Evolutionary conservation across 306 rosid genomes (phyloP).

Genomic region (Senna siamea): DNA sequence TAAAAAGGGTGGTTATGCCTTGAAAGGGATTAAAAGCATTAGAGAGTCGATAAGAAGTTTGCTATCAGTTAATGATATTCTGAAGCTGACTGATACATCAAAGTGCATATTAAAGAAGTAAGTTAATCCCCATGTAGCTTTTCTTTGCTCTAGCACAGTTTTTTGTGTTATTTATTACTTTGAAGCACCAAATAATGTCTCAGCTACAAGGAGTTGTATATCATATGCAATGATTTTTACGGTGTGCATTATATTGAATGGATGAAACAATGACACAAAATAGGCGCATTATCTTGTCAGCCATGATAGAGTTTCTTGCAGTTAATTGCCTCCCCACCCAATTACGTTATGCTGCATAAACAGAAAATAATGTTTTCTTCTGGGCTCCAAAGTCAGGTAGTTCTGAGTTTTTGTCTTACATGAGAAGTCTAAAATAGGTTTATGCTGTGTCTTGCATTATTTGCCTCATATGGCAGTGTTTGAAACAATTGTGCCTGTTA

Average conservation of each 20-base stretch:
- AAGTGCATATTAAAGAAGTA: slow-evolving; percentile 70
- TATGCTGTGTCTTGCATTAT: neutral
- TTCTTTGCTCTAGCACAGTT: slow-evolving; percentile 13
- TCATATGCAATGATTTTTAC: slow-evolving; percentile 13
- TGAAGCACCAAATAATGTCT: slow-evolving; percentile 3
- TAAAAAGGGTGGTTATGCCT: slow-evolving; percentile 46
- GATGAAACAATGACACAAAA: neutral
- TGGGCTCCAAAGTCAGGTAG: neutral
- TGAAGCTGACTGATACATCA: slow-evolving; percentile 46
- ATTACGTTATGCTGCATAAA: slow-evolving; percentile 20
- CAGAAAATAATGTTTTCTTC: slow-evolving; percentile 29
- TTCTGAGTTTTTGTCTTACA: neutral
- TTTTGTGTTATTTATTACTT: slow-evolving; percentile 22
- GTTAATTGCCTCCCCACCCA: slow-evolving; percentile 19
- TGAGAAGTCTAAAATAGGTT: slow-evolving; percentile 6
- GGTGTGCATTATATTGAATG: slow-evolving; percentile 20
- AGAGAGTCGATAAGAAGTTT: slow-evolving; percentile 48
- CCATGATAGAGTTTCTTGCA: slow-evolving; percentile 21
- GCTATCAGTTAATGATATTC: slow-evolving; percentile 59
- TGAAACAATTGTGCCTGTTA: neutral
- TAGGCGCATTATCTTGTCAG: slow-evolving; percentile 14
- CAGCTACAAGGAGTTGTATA: slow-evolving; percentile 2
- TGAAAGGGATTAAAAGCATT: slow-evolving; percentile 46
- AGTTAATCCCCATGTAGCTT: slow-evolving; percentile 44
- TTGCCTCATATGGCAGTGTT: slow-evolving; percentile 4